Base-by-base conservation (phyloP, 73 alveolate genomes). In the Durusdinium trenchii region DNA sequence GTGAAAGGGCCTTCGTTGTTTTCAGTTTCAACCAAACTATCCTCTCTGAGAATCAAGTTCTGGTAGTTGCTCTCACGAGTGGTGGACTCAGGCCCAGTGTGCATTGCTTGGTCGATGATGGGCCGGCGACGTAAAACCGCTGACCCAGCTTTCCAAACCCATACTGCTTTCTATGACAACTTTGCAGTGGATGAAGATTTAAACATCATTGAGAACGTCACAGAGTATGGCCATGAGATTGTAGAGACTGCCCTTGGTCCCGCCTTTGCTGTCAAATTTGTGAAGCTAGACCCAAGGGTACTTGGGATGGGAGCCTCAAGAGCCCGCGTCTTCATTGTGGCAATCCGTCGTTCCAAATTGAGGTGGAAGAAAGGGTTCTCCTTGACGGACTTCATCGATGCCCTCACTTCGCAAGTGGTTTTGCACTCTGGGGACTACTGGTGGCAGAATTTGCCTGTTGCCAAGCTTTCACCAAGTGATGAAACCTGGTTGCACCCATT, bases 221-320 rank as follows among this genome's bases (percentile, higher is more conserved):
- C 79, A 10, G 79, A 64, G 42, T 64, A 64, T 32, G 12, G 12
- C 79, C 6, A 16, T 23, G 38, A 28, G 42, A 16, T 64, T 6
- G 45, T 64, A 6, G 79, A 64, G 38, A 18, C 9, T 16, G 42
- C 23, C 23, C 42, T 40, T 35, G 52, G 52, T 26, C 52, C 35
- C 14, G n/a, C 42, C 60, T 78, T 42, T 46, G 57, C 16, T 18
- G 57, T 78, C 61, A 20, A 42, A 7, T 26, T 47, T 30, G 1
- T 82, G 26, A 82, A 48, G 47, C n/a, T 82, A 23, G 92, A 82
- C 92, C 92, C 92, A 20, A 46, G 92, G 42, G 48, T 50, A 38
- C 35, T 82, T 16, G 92, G 71, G 23, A 23, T 30, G 45, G 45
- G 54, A 43, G 92, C 92, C 16, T 40, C 92, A 14, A 46, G 92